phyloP scores from a whole-genome alignment of 106 monocot species.

The Gastrodia elata region DNA sequence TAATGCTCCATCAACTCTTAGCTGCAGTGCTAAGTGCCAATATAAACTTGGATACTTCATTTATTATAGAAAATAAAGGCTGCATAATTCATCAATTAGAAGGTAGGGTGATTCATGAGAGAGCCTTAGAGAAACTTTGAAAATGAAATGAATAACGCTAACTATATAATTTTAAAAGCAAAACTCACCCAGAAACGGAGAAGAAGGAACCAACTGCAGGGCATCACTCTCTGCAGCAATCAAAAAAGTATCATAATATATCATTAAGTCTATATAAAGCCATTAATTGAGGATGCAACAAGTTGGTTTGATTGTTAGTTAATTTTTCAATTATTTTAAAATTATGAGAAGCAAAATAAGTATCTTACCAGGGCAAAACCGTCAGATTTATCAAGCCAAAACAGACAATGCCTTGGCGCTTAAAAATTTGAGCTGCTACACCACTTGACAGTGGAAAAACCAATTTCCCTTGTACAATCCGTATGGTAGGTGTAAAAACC shows the following conservation, averaged over 20 bases:
- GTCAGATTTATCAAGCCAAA: too few species aligned
- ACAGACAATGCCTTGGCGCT: too few species aligned
- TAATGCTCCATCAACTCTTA: slow-evolving; percentile 91
- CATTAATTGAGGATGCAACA: not conserved
- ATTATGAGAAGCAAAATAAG: too few species aligned
- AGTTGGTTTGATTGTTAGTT: too few species aligned
- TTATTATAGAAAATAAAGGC: not conserved
- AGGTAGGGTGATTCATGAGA: not conserved
- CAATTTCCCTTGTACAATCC: too few species aligned
- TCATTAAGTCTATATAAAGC: not conserved
- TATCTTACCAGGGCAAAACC: too few species aligned
- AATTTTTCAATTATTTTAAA: too few species aligned
- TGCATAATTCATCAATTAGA: not conserved
- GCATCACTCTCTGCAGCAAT: slow-evolving; percentile 85
- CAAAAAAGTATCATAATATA: slow-evolving; percentile 1
- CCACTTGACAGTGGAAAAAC: too few species aligned
- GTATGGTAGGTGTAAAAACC: too few species aligned
- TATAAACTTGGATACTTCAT: not conserved
- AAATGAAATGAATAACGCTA: not conserved
- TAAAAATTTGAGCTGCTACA: too few species aligned
- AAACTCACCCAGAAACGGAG: slow-evolving; percentile 82
- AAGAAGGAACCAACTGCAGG: slow-evolving; percentile 93
- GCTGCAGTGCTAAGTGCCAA: slow-evolving; percentile 37
- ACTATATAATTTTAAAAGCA: not conserved
- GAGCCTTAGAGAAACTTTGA: not conserved